Conservation (phyloP, 345 rosid species). For the Linum lewisii region DNA sequence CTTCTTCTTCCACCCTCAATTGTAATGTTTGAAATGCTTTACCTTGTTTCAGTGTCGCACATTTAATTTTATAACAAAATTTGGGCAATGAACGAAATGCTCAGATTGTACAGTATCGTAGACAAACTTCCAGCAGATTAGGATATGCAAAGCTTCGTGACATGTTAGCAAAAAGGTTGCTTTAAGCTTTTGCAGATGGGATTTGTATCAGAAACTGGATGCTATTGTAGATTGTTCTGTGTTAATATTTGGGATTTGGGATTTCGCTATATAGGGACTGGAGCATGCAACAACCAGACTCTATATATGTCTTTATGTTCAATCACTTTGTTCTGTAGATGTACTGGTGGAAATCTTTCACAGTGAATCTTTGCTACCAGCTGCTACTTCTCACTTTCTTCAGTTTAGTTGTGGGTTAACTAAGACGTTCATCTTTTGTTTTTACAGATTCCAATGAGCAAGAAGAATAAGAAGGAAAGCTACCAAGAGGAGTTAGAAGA, state of each 20-base stretch:
- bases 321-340: no score
- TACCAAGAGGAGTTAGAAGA: constrained; percentile 91
- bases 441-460: constrained; percentile 67
- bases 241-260: no score
- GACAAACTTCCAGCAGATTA: background rate
- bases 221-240: no score
- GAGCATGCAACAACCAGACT: no score
- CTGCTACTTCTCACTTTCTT: background rate
- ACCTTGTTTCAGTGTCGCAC: background rate
- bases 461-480: constrained; percentile 78
- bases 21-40: constrained; percentile 1
- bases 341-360: background rate
- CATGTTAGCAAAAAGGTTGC: no score
- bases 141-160: no score
- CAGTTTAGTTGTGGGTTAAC: background rate
- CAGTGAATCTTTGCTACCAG: background rate
- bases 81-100: background rate
- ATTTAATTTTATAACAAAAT: no score
- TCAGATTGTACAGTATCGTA: background rate
- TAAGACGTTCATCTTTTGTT: constrained; percentile 12
- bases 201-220: no score
- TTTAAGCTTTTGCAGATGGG: no score
- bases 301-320: no score
- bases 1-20: constrained; percentile 2
- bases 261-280: no score